phyloP scores from a whole-genome alignment of 2,329 filamentous ascomycete species.

The Nannizziopsis arthrosporioides region DNA sequence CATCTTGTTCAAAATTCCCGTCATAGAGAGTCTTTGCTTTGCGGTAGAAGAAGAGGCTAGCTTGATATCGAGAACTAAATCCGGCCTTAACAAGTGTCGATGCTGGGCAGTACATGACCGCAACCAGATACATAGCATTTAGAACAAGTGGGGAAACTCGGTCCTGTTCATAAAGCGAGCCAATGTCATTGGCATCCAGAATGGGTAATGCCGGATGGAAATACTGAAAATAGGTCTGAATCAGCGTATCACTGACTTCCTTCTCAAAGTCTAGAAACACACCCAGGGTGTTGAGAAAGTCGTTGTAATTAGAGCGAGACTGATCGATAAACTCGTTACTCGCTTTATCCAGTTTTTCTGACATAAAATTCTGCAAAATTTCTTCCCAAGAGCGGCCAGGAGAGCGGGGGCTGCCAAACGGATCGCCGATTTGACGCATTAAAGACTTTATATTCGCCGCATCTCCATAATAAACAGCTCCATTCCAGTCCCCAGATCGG shows the following conservation, averaged over 20 bases:
- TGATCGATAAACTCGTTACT: constrained; percentile 13
- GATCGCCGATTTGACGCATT: constrained; percentile 19
- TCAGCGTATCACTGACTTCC: constrained; percentile 14
- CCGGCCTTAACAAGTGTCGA: constrained; percentile 15
- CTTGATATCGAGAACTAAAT: constrained; percentile 17
- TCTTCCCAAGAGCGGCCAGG: constrained; percentile 4
- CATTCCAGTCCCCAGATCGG: neutral
- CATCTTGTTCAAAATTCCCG: constrained; percentile 20
- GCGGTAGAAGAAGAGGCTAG: constrained; percentile 18
- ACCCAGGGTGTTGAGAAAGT: constrained; percentile 9
- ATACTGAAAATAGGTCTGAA: constrained; percentile 18
- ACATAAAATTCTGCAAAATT: constrained; percentile 16
- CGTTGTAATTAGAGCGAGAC: neutral
- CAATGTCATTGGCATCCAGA: constrained; percentile 16
- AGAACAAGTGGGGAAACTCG: constrained; percentile 17
- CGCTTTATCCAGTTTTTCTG: constrained; percentile 13
- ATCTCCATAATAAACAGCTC: constrained; percentile 13
- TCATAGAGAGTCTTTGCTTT: constrained; percentile 21
- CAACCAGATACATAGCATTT: constrained; percentile 18
- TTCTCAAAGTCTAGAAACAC: constrained; percentile 15
- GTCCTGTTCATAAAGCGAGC: constrained; percentile 8
- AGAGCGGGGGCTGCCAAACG: constrained; percentile 14
- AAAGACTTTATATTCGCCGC: constrained; percentile 21
- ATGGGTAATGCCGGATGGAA: constrained; percentile 17
- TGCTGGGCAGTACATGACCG: constrained; percentile 17